These are phyloP conservation scores for Noccaea caerulescens DNA, from an alignment of 345 rosid genomes.

Conservation along the genomic window DNA sequence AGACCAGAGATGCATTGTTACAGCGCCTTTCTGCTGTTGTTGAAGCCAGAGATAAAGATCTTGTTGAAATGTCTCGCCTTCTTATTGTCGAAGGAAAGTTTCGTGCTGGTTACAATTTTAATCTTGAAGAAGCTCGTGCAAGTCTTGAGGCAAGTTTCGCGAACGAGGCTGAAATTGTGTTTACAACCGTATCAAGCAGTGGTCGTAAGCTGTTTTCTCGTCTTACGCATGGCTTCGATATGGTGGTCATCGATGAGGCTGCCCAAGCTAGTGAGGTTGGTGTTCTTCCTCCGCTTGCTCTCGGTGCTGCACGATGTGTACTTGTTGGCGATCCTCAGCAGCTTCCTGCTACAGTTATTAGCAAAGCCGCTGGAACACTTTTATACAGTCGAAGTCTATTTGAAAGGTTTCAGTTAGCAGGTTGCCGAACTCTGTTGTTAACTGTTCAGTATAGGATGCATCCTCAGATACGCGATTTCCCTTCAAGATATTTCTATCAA, in stretches of 20 bases:
- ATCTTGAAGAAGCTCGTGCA: slow-evolving; percentile 96
- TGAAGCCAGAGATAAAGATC: slow-evolving; percentile 91
- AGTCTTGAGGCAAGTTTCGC: slow-evolving; percentile 99
- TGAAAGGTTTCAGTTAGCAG: slow-evolving; percentile 98
- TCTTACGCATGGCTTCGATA: slow-evolving; percentile 97
- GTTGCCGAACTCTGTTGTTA: slow-evolving; percentile 93
- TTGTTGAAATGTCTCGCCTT: slow-evolving; percentile 98
- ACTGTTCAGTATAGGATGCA: slow-evolving; percentile 99
- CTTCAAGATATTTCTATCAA: slow-evolving; percentile 93
- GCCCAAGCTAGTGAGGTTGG: slow-evolving; percentile 99
- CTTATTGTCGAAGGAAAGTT: slow-evolving; percentile 80
- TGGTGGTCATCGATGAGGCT: slow-evolving; percentile 99
- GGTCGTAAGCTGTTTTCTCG: slow-evolving; percentile 97
- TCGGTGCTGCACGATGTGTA: slow-evolving; percentile 96
- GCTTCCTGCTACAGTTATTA: slow-evolving; percentile 99
- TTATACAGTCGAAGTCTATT: slow-evolving; percentile 95
- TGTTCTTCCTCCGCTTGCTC: slow-evolving; percentile 94
- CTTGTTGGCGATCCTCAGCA: slow-evolving; percentile 99
- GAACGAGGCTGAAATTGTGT: slow-evolving; percentile 99
- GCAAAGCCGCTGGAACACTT: slow-evolving; percentile 98
- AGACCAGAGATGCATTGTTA: slow-evolving; percentile 80
- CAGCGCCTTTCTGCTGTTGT: slow-evolving; percentile 95
- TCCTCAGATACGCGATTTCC: slow-evolving; percentile 95
- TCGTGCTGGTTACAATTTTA: slow-evolving; percentile 77
- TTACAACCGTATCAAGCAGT: slow-evolving; percentile 98